Evolutionary conservation across 2,329 filamentous ascomycete genomes (phyloP).

Genomic region (Aotearoamyces nothofagi): DNA sequence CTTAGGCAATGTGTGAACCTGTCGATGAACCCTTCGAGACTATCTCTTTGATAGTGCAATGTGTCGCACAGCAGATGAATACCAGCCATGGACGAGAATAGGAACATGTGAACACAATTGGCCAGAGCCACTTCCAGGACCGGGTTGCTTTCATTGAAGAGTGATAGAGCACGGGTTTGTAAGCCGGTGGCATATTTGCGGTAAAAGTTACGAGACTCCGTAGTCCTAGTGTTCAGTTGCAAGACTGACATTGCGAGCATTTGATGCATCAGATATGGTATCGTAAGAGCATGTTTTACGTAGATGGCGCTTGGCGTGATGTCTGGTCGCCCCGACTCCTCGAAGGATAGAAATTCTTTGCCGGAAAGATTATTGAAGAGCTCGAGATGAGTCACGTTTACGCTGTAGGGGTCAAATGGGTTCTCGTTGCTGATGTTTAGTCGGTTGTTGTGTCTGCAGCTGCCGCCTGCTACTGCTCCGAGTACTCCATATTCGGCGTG

Average conservation of each 20-base stretch:
- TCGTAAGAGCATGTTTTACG: too few relatives aligned
- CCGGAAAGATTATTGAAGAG: too few relatives aligned
- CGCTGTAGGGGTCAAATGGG: too few relatives aligned
- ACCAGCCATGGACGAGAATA: constrained; percentile 13
- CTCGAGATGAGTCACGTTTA: too few relatives aligned
- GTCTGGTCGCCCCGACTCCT: too few relatives aligned
- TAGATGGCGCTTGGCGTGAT: too few relatives aligned
- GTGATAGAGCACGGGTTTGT: constrained; percentile 12
- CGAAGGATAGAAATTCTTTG: too few relatives aligned
- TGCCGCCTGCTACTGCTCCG: too few relatives aligned
- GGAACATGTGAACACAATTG: constrained; percentile 8
- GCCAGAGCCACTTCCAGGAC: constrained; percentile 6
- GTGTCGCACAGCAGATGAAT: constrained; percentile 21
- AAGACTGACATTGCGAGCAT: constrained; percentile 17
- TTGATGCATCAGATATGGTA: constrained; percentile 17
- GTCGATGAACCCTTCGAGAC: constrained; percentile 13
- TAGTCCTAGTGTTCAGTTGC: constrained; percentile 14
- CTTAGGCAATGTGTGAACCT: constrained; percentile 10
- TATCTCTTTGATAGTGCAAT: constrained; percentile 13
- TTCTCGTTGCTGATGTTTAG: too few relatives aligned
- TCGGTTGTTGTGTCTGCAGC: too few relatives aligned
- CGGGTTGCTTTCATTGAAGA: constrained; percentile 15
- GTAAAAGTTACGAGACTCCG: constrained; percentile 9
- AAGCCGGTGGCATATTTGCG: constrained; percentile 16
- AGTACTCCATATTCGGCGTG: too few relatives aligned